Evolutionary conservation across 345 rosid species (phyloP), one percentile per base, ranked within the genome.

Genomic region (Citrus sinensis): DNA sequence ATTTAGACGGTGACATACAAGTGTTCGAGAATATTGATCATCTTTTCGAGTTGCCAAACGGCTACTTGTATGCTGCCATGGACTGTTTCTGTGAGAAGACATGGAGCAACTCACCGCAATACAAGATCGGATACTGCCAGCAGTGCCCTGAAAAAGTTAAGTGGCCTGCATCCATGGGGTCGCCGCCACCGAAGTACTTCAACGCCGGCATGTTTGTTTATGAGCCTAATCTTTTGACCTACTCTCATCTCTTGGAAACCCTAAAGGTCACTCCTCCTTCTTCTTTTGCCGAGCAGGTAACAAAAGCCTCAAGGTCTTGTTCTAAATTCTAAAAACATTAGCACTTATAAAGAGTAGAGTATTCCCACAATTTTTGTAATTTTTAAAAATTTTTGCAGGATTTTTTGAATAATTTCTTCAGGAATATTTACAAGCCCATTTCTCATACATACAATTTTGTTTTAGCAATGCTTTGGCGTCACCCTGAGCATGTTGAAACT

Each of bases 131-230:
- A 11, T 89, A 88, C 81, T 89, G 93, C 74, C 94, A 91, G 32
- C 94, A 90, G 77, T 83, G 85, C 32, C 90, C 90, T 2, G 88
- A 89, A 9, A 89, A 79, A 25, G 88, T 89, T n/a, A 70, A 79
- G 17, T 90, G 94, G 92, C 87, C 91, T 0, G 69, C 19, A 37
- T 81, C 83, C n/a, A 76, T 77, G 83, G 87, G 83, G 1, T 64
- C 85, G 1, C 82, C 87, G 4, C 93, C 93, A 0, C 86, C 93
- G 0, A 73, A 80, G n/a, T 91, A 91, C 80, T 91, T 91, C 80
- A 90, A 91, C 65, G 93, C 95, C 7, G 93, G 93, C 74, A 91
- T 90, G 95, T 86, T 87, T 22, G 85, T 91, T 4, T 90, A 56
- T 5, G 84, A 90, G 82, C 95, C 95, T 19, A 78, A 80, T n/a